Evolutionary conservation across 805 yeast species (phyloP).

Genomic region (Diddensiella transvaalensis): DNA sequence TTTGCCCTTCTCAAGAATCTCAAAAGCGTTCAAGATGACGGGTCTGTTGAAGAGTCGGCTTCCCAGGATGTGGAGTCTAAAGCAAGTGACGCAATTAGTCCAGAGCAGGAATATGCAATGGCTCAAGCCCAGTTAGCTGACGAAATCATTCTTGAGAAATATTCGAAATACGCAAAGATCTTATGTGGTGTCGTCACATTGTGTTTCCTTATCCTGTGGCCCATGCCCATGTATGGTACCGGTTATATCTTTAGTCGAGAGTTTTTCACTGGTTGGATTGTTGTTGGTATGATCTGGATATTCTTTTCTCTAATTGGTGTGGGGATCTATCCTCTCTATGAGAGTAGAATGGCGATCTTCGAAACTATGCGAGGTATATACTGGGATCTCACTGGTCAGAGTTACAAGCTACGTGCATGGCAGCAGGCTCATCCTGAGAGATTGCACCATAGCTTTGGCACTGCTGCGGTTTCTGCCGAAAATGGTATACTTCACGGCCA

Average conservation of each 20-base stretch:
- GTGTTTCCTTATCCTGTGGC: slow-evolving; percentile 72
- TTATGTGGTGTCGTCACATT: slow-evolving; percentile 61
- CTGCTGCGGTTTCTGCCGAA: not conserved
- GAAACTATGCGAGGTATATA: slow-evolving; percentile 71
- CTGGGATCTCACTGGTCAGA: slow-evolving; percentile 81
- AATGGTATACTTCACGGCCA: not conserved
- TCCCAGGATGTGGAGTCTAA: slow-evolving; percentile 14
- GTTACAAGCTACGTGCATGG: slow-evolving; percentile 70
- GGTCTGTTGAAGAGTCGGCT: slow-evolving; percentile 47
- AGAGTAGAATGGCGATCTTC: slow-evolving; percentile 65
- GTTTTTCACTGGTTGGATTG: slow-evolving; percentile 89
- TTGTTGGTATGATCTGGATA: slow-evolving; percentile 77
- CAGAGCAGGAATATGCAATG: slow-evolving; percentile 39
- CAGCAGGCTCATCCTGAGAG: slow-evolving; percentile 70
- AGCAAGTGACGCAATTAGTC: slow-evolving; percentile 41
- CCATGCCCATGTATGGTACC: slow-evolving; percentile 91
- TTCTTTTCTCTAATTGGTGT: slow-evolving; percentile 53
- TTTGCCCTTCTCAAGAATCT: slow-evolving; percentile 61
- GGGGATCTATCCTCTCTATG: slow-evolving; percentile 64
- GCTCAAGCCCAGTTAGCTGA: slow-evolving; percentile 43
- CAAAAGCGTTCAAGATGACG: slow-evolving; percentile 61
- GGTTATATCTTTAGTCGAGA: slow-evolving; percentile 67
- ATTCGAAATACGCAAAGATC: slow-evolving; percentile 58
- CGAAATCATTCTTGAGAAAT: slow-evolving; percentile 46
- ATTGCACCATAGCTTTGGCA: slow-evolving; percentile 41